Evolutionary conservation across 306 rosid species (phyloP), one percentile per base, ranked within the genome.

Genomic region (Lathyrus aphaca): DNA sequence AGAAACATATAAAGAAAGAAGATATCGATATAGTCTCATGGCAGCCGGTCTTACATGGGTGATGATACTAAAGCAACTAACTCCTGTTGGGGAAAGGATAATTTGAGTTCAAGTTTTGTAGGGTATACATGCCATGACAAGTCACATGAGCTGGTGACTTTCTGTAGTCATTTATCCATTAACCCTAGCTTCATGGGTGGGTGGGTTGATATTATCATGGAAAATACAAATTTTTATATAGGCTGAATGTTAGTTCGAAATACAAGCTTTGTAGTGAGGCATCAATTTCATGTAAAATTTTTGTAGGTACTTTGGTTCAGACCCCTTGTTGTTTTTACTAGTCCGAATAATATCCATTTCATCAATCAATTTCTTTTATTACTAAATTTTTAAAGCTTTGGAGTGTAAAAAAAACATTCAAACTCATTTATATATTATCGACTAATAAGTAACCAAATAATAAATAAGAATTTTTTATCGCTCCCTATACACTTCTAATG

Each of bases 31-130:
- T 73, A 39, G 83, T 27, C 71, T 40, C 50, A 45, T 40, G 53
- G 73, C 69, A 60, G 73, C 64, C 16, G 51, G 56, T 77, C 38
- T 35, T 74, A 50, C 76, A 43, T 43, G 71, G 38, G 70, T 39
- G 73, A 73, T 39, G 73, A 73, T 69, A 54, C 81, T 42, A 50
- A 50, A 58, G 74, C 76, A 58, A 64, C 73, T 79, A 58, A 64
- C 73, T 79, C 78, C 77, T 46, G 63, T 74, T 51, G 74, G 61
- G 55, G 74, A 54, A 70, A 60, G 76, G 53, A 77, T 50, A 66
- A 39, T 74, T 72, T 68, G 54, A 73, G 43, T 82, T 54, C 46
- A 48, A 51, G 72, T 79, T 73, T 66, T 81, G 66, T 69, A 53
- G 77, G 75, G 49, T 61, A 2, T 74, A 54, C 29, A 55, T 45